Evolutionary conservation across 257 asterid genomes (phyloP).

Genomic region (Penstemon davidsonii): DNA sequence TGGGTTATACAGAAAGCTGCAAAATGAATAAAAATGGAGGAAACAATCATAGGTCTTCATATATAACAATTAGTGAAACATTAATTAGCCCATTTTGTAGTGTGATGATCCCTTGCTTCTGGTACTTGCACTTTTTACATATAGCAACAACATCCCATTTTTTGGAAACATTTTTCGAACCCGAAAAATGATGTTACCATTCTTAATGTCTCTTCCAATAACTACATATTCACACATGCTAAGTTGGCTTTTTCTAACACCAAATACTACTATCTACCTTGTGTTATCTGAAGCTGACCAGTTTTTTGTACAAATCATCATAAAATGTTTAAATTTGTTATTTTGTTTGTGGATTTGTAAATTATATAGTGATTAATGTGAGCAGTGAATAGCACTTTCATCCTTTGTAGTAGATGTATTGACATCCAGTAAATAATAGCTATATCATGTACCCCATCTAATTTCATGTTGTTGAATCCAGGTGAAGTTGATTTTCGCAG

Average conservation of each 20-base stretch:
- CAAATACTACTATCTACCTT: neutral
- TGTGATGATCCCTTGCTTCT: neutral
- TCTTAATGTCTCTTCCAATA: neutral
- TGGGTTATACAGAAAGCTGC: neutral
- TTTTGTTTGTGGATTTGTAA: too few relatives aligned
- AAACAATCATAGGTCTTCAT: neutral
- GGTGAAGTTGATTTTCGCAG: conserved; percentile 77
- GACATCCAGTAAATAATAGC: neutral
- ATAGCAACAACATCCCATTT: neutral
- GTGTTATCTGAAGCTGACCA: neutral
- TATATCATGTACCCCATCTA: conserved; percentile 18
- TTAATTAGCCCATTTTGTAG: conserved; percentile 4
- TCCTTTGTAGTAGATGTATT: conserved; percentile 2
- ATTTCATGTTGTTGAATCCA: conserved; percentile 32
- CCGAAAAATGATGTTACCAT: neutral
- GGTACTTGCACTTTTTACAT: neutral
- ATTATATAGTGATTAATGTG: too few relatives aligned
- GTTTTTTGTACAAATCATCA: too few relatives aligned
- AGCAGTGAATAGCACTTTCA: neutral
- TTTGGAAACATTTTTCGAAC: neutral
- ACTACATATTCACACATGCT: neutral
- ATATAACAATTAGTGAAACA: neutral
- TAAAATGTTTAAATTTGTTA: too few relatives aligned
- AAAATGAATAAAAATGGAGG: neutral
- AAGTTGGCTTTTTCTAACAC: neutral